Evolutionary conservation across 2,329 filamentous ascomycete species (phyloP).

Genomic region (Chaetoscypha palmicola): DNA sequence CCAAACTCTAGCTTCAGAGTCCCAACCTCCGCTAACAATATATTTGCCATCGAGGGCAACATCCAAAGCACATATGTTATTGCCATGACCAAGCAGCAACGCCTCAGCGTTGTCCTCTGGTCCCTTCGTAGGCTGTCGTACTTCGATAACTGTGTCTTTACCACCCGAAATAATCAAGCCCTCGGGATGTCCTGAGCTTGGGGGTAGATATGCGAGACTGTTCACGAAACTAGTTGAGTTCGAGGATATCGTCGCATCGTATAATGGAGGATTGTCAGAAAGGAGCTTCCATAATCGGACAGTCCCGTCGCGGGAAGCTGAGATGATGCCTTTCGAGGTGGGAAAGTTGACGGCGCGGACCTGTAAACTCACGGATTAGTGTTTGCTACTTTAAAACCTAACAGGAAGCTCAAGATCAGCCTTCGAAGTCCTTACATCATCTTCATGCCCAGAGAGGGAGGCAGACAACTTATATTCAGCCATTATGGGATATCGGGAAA

Average conservation of each 20-base stretch:
- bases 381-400: background rate
- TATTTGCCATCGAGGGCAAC: conserved; percentile 64
- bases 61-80: conserved; percentile 84
- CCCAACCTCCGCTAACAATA: conserved; percentile 91
- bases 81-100: conserved; percentile 75
- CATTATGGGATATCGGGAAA: conserved; percentile 41
- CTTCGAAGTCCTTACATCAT: conserved; percentile 79
- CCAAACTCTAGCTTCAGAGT: conserved; percentile 83
- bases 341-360: conserved; percentile 83
- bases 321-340: conserved; percentile 63
- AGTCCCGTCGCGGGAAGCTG: conserved; percentile 85
- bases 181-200: conserved; percentile 58
- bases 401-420: conserved; percentile 1
- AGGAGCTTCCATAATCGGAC: conserved; percentile 78
- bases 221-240: conserved; percentile 86
- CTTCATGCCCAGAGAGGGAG: conserved; percentile 79
- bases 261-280: conserved; percentile 58
- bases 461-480: conserved; percentile 89
- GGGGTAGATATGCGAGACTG: conserved; percentile 67
- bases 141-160: conserved; percentile 88
- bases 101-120: conserved; percentile 75
- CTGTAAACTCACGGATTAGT: conserved; percentile 39
- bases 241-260: conserved; percentile 70
- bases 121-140: conserved; percentile 62
- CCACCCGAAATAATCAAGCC: conserved; percentile 84